A percentile compares a stretch with the other conserved stretches of the same genome.
Conservation (phyloP, 257 asterid species). For the Nyctanthes arbortristis region DNA sequence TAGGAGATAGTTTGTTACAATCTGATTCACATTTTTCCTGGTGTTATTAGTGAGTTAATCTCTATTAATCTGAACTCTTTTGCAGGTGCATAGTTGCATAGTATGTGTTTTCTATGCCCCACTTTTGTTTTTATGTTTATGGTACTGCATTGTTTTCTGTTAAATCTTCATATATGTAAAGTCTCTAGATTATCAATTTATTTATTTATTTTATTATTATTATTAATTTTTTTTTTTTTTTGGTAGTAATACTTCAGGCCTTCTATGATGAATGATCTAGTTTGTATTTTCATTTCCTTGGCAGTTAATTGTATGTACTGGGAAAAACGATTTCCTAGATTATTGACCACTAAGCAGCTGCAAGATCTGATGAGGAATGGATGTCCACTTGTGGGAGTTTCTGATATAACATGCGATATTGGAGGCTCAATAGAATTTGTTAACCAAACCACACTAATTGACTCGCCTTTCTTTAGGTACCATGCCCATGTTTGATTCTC, state of each 20-base stretch:
- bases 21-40: not conserved
- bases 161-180: not conserved
- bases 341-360: slow-evolving; percentile 66
- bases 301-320: slow-evolving; percentile 98
- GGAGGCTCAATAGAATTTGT: no score
- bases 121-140: not conserved
- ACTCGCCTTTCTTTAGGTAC: no score
- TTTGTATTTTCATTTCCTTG: slow-evolving; percentile 15
- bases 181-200: no score
- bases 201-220: no score
- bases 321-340: slow-evolving; percentile 88
- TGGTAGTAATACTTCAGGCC: not conserved
- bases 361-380: slow-evolving; percentile 65
- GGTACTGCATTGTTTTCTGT: not conserved
- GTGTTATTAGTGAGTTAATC: not conserved
- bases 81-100: not conserved
- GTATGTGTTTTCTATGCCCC: not conserved
- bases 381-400: slow-evolving; percentile 82
- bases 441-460: no score
- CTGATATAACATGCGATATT: slow-evolving; percentile 46
- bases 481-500: no score
- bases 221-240: no score
- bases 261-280: slow-evolving; percentile 13
- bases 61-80: not conserved
- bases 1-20: not conserved